These are phyloP conservation scores for Chamaenerion angustifolium DNA, from an alignment of 345 rosid genomes.

Conservation along the genomic window DNA sequence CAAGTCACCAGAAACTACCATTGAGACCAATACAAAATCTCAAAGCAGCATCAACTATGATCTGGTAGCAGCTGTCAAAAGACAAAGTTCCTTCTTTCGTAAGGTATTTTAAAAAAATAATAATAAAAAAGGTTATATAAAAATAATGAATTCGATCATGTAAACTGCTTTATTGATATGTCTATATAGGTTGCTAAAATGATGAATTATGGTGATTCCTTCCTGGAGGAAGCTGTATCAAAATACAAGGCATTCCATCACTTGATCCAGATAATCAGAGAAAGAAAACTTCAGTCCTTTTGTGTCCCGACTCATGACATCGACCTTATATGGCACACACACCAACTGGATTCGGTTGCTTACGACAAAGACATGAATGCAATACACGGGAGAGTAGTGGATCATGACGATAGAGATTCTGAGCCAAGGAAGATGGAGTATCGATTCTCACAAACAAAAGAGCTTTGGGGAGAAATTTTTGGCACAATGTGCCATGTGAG, in stretches of 20 bases:
- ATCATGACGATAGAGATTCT: conserved; percentile 1
- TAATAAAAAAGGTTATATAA: too few species aligned
- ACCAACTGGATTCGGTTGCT: not conserved
- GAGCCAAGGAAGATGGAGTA: not conserved
- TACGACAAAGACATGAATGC: not conserved
- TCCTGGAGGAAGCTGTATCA: conserved; percentile 16
- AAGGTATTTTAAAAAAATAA: too few species aligned
- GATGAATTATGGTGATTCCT: conserved; percentile 2
- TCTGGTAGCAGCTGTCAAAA: too few species aligned
- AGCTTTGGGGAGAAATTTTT: not conserved
- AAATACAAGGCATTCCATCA: conserved; percentile 22
- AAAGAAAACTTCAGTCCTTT: conserved; percentile 8
- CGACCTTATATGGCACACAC: conserved; percentile 13
- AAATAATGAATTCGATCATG: too few species aligned
- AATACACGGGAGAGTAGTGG: not conserved
- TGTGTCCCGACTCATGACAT: conserved; percentile 22
- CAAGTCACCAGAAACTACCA: too few species aligned
- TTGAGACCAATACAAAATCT: too few species aligned
- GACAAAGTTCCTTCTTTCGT: too few species aligned
- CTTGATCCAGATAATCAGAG: conserved; percentile 17
- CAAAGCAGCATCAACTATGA: too few species aligned
- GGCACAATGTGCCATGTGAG: not conserved
- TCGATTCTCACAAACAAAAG: not conserved
- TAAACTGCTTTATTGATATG: not conserved
- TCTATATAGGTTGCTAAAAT: conserved; percentile 8